These are phyloP conservation scores for Boletus mariae DNA, from an alignment of 1,284 basidiomycete genomes.

Conservation along the genomic window DNA sequence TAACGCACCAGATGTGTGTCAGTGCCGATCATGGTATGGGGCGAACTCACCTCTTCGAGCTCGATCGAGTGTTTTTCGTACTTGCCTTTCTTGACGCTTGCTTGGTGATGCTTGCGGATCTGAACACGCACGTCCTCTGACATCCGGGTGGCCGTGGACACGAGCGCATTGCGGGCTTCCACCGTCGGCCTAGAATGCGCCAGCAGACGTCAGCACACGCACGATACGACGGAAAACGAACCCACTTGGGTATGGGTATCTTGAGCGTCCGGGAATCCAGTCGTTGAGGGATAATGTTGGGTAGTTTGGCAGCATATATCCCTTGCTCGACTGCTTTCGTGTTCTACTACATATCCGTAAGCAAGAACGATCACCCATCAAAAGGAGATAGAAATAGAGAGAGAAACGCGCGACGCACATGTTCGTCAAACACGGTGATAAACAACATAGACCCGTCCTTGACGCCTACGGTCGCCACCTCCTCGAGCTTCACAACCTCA, in stretches of 20 bases:
- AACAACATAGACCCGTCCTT: constrained; percentile 68
- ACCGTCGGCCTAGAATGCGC: constrained; percentile 60
- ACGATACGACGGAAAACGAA: not conserved
- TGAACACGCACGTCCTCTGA: constrained; percentile 75
- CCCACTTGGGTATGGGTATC: constrained; percentile 74
- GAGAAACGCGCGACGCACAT: constrained; percentile 42
- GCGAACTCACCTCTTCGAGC: constrained; percentile 51
- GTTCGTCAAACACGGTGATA: constrained; percentile 72
- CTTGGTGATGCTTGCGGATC: constrained; percentile 62
- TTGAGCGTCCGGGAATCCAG: constrained; percentile 67
- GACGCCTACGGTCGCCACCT: constrained; percentile 74
- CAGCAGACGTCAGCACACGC: not conserved
- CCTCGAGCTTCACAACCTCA: constrained; percentile 47
- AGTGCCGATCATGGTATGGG: not conserved
- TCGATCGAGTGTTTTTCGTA: constrained; percentile 65
- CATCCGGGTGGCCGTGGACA: constrained; percentile 48
- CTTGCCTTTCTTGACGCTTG: constrained; percentile 64
- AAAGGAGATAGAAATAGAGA: no score
- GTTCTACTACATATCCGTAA: constrained; percentile 46
- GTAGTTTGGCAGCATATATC: constrained; percentile 67
- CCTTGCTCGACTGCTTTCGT: constrained; percentile 70
- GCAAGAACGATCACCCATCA: not conserved
- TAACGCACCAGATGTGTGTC: constrained; percentile 24
- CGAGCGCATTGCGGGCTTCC: constrained; percentile 58
- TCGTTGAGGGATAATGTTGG: constrained; percentile 66